A percentile compares a stretch with the other conserved stretches of the same genome.
Evolutionary conservation across 352 stramenopile species (phyloP).

Genomic region (Phytophthora pluvialis): DNA sequence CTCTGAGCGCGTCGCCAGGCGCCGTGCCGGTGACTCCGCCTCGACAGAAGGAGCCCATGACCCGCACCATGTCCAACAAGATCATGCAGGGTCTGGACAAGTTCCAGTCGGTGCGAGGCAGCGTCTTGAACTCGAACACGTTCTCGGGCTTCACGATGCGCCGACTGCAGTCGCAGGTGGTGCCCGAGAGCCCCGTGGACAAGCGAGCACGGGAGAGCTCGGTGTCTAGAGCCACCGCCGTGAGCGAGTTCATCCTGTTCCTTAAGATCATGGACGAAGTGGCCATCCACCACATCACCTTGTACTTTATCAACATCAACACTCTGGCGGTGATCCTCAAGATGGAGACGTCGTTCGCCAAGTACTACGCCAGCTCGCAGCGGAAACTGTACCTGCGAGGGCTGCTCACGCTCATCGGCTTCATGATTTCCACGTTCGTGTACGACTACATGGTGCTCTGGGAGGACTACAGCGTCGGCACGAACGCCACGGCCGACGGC

Average conservation of each 20-base stretch:
- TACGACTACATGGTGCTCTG: constrained; percentile 84
- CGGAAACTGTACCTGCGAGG: constrained; percentile 66
- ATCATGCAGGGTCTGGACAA: constrained; percentile 39
- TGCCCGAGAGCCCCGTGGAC: constrained; percentile 39
- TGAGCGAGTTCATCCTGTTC: constrained; percentile 81
- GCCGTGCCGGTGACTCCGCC: constrained; percentile 28
- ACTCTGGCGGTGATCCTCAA: constrained; percentile 70
- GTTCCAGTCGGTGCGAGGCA: constrained; percentile 24
- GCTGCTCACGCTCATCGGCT: constrained; percentile 63
- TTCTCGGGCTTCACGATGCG: constrained; percentile 36
- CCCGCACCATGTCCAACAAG: constrained; percentile 48
- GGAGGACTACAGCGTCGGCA: constrained; percentile 52
- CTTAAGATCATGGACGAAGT: constrained; percentile 86
- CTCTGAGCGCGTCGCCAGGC: constrained; percentile 40
- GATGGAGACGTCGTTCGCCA: constrained; percentile 82
- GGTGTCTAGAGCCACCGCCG: constrained; percentile 52
- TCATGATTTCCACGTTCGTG: constrained; percentile 70
- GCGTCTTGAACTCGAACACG: constrained; percentile 30
- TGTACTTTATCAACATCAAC: constrained; percentile 87
- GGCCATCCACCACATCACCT: constrained; percentile 76
- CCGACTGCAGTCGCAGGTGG: constrained; percentile 37
- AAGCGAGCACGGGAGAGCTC: constrained; percentile 62
- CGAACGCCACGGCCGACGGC: constrained; percentile 27
- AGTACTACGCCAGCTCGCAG: constrained; percentile 82
- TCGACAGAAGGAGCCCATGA: constrained; percentile 45